Evolutionary conservation across 2,329 filamentous ascomycete genomes (phyloP).

Genomic region (Xylaria sp.): DNA sequence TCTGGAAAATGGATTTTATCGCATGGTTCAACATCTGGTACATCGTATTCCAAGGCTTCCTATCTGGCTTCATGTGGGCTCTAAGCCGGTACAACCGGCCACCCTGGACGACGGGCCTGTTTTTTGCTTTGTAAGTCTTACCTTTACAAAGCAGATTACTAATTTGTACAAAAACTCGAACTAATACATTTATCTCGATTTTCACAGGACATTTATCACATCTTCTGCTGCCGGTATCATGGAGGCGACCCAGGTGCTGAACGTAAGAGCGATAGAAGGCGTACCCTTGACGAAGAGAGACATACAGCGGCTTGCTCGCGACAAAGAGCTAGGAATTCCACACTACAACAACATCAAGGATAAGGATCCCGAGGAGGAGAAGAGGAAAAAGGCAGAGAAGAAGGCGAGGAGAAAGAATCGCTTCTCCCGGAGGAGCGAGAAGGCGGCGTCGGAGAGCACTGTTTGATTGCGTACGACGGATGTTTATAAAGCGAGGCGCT

Average conservation of each 20-base stretch:
- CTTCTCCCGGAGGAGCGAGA: conserved; percentile 39
- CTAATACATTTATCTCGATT: too few relatives aligned
- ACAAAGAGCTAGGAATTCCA: conserved; percentile 65
- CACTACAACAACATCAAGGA: conserved; percentile 69
- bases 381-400: conserved; percentile 53
- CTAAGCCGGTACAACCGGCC: conserved; percentile 79
- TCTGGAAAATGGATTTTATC: conserved; percentile 84
- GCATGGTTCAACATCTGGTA: conserved; percentile 84
- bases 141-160: too few relatives aligned
- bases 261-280: conserved; percentile 77
- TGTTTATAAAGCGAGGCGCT: conserved; percentile 33
- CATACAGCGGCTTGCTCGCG: conserved; percentile 59
- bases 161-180: too few relatives aligned
- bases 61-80: conserved; percentile 87
- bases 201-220: conserved; percentile 68
- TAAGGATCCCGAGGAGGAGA: conserved; percentile 60
- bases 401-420: conserved; percentile 42
- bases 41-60: conserved; percentile 77
- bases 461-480: conserved; percentile 29
- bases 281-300: conserved; percentile 71
- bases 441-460: conserved; percentile 33
- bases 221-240: conserved; percentile 75
- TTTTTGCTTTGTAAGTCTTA: conserved; percentile 68
- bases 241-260: conserved; percentile 77
- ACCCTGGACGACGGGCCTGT: conserved; percentile 81